Base-by-base conservation (phyloP, 768 basidiomycete genomes). In the Glaciozyma antarctica region DNA sequence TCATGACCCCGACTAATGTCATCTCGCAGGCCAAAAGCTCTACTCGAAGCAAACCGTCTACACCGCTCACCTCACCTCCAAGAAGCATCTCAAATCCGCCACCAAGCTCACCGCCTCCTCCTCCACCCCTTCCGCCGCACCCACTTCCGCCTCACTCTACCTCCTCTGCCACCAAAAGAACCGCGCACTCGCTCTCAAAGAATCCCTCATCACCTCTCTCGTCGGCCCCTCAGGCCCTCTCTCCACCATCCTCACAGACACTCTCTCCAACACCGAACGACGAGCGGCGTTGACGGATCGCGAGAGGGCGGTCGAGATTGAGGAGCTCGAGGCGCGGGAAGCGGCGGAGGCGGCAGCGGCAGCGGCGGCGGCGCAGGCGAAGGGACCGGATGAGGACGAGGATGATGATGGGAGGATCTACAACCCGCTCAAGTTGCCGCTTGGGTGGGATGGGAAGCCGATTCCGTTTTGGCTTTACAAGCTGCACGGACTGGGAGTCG, bases 391-490 rank as follows among this genome's bases (percentile, higher is more conserved):
- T 77, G 83, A 61, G 57, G 70, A 65, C 41, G 91, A 93, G 55
- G 92, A 93, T 69, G 92, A 90, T 71, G 92, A 98, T 73, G 94
- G 92, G 73, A 84, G 90, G 71, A 92, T 99, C 43, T 99, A 98
- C 78, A 99, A 99, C 72, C 95, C 95, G 54, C 83, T 98, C 58
- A 98, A 98, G 78, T 80, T 98, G 49, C 95, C 95, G 19, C 81
- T 97, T 26, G 91, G 91, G 7, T 97, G 92, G 92, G 95, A 99
- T 74, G 93, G 94, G 41, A 98, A 98, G 75, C 95, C 95, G 24
- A 99, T 99, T 73, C 95, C 95, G 43, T 97, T 94, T 55, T 97
- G 93, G 93, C 72, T 99, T 61, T 99, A 93, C 80, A 98, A 98
- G 78, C 79, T 99, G 45, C 95, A 99, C 75, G 95, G 95, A 13